Percentiles rank a stretch among this genome's conserved stretches.
Evolutionary conservation across 108 stramenopile species (phyloP).

Genomic region (Cylindrotheca closterium): DNA sequence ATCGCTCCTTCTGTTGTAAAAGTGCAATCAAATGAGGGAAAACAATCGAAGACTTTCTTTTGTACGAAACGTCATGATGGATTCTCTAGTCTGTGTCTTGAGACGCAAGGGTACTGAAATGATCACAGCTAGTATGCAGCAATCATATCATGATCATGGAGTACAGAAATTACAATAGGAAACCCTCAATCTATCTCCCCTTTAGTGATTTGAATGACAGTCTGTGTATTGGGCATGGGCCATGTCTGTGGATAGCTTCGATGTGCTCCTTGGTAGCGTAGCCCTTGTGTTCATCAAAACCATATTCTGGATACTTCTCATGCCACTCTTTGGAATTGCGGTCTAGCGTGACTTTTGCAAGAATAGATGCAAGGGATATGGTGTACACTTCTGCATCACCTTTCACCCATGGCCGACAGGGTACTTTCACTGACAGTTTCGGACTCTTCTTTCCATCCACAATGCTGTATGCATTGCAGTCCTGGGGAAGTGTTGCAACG

Average conservation of each 20-base stretch:
- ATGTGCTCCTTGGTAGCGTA: constrained; percentile 58
- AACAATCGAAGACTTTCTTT: no score
- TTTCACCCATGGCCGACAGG: constrained; percentile 67
- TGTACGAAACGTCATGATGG: no score
- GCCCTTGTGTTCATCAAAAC: constrained; percentile 59
- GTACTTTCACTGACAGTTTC: constrained; percentile 43
- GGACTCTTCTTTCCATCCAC: constrained; percentile 75
- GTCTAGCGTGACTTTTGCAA: constrained; percentile 64
- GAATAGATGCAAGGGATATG: constrained; percentile 67
- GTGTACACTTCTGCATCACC: constrained; percentile 71
- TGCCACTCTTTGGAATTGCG: constrained; percentile 43
- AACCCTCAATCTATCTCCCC: constrained; percentile 43
- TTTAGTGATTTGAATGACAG: constrained; percentile 64
- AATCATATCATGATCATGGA: no score
- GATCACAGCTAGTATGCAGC: no score
- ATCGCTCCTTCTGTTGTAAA: no score
- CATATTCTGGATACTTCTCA: constrained; percentile 57
- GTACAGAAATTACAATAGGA: no score
- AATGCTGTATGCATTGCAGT: constrained; percentile 44
- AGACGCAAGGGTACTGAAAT: no score
- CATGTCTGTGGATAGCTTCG: constrained; percentile 50
- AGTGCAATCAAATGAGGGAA: no score
- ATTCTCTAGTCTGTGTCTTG: no score
- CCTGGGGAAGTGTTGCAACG: constrained; percentile 13
- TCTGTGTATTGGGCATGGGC: constrained; percentile 64